Base-by-base conservation (phyloP, 208 protist species). In the Crithidia thermophila region DNA sequence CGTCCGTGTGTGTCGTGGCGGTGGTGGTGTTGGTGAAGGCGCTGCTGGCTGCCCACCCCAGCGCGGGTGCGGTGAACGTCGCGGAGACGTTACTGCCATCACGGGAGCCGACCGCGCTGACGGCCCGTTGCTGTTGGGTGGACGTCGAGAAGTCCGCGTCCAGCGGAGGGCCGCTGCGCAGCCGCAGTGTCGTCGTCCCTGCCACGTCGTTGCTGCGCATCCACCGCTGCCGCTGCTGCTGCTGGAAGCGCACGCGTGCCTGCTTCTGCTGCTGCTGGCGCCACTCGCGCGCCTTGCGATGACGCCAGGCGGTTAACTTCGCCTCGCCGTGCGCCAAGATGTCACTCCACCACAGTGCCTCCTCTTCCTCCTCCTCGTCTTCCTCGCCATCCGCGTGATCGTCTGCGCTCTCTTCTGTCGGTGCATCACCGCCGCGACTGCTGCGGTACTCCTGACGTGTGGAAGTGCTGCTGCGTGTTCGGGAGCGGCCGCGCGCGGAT, bases 321-420 rank as follows among this genome's bases (percentile, higher is more conserved):
- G 56, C 30, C 49, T 79, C 60, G 30, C 79, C 79, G 49, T 82
- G 65, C 39, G 74, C 49, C 25, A 83, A 21, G 14, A 88, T 70
- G 50, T 88, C 82, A n/a, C 23, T 63, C 82, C 82, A 88, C 79
- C 79, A 85, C 21, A 88, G 75, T n/a, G 69, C 70, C 33, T 88
- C 72, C 27, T 75, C 72, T 8, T 72, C 67, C 10, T 74, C 68
- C 18, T 73, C 61, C 0, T 66, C 63, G 7, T 43, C 46, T 7
- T 59, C 64, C 7, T 46, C 39, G 39, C 25, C 52, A 16, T 30
- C 39, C 1, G 6, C 42, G 31, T 45, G 33, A 5, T 34, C 55
- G n/a, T 34, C 33, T 23, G 23, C 25, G 16, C 47, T 27, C n/a
- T 23, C 6, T n/a, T 37, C 28, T 2, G 14, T 0, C 30, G 25